Conservation (phyloP, 305 asterid genomes). For the Fraxinus nigra region DNA sequence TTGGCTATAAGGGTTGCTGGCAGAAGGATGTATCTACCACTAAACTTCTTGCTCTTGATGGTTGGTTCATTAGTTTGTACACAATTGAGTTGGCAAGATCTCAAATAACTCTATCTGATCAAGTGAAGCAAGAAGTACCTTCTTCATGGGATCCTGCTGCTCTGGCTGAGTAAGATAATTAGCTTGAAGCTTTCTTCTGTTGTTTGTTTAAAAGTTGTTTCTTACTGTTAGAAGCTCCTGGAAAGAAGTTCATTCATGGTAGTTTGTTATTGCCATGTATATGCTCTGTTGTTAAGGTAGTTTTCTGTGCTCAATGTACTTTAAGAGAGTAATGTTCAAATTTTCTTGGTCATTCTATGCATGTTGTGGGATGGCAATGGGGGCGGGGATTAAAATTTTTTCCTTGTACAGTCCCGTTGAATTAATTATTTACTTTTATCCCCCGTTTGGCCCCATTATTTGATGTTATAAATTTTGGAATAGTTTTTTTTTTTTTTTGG, state of each 20-base stretch:
- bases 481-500: no score
- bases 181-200: conserved; percentile 22
- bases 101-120: conserved; percentile 61
- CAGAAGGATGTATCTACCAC: conserved; percentile 75
- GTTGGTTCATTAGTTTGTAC: conserved; percentile 81
- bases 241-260: neutral
- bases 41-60: conserved; percentile 80
- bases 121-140: conserved; percentile 74
- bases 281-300: neutral
- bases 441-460: no score
- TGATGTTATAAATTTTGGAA: no score
- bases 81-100: conserved; percentile 74
- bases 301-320: neutral
- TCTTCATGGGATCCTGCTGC: conserved; percentile 86
- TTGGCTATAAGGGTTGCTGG: conserved; percentile 88
- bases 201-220: conserved; percentile 4
- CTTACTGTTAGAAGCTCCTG: neutral
- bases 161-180: conserved; percentile 75
- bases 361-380: neutral
- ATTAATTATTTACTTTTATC: neutral
- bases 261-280: neutral
- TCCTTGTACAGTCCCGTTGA: neutral
- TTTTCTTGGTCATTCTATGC: neutral
- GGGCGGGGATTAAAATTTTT: neutral
- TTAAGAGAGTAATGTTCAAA: neutral